Percentiles rank a stretch among this genome's conserved stretches.
phyloP scores from a whole-genome alignment of 176 grass and related monocot species.

The Avena eriantha region DNA sequence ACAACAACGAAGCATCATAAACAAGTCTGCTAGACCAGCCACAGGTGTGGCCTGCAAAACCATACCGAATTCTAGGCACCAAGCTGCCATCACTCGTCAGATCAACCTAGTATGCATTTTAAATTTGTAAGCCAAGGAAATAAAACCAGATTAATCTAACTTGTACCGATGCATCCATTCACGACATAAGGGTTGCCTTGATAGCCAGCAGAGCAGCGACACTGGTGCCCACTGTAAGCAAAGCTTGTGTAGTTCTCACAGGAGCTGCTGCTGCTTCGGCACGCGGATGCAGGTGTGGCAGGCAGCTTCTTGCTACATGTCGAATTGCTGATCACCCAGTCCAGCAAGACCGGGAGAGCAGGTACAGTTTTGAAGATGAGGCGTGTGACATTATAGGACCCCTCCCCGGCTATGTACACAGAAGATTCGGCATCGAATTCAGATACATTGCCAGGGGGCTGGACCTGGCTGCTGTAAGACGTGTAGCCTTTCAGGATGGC shows the following conservation, averaged over 20 bases:
- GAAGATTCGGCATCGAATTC: background rate
- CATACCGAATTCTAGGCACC: background rate
- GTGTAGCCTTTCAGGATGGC: slow-evolving; percentile 40
- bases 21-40: background rate
- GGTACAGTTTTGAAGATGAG: background rate
- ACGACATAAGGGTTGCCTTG: slow-evolving; percentile 55
- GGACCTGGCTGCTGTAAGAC: slow-evolving; percentile 40
- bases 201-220: slow-evolving; percentile 51
- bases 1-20: background rate
- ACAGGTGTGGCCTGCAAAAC: background rate
- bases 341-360: slow-evolving; percentile 40
- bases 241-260: slow-evolving; percentile 48
- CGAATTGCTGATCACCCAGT: slow-evolving; percentile 57
- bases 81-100: background rate
- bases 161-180: slow-evolving; percentile 56
- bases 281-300: slow-evolving; percentile 12
- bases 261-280: slow-evolving; percentile 29
- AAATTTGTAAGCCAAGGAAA: background rate
- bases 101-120: background rate
- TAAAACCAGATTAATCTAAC: background rate
- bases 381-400: background rate
- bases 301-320: background rate
- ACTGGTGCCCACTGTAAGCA: slow-evolving; percentile 41
- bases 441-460: background rate
- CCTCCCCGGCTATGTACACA: slow-evolving; percentile 8